phyloP scores from a whole-genome alignment of 179 eudicot species.

The Beta lomatogona region DNA sequence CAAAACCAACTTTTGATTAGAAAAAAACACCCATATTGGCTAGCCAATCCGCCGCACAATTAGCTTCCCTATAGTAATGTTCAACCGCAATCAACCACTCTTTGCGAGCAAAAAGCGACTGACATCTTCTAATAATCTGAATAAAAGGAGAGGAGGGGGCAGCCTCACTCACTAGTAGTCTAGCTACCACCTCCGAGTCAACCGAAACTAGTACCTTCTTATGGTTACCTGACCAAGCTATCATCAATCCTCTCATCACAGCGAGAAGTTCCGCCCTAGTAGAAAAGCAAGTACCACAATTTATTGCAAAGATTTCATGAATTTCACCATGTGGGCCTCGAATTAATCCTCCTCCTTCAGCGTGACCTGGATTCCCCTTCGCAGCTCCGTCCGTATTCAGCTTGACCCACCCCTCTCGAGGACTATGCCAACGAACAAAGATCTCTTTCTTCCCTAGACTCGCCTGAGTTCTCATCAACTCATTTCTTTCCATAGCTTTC shows the following conservation, averaged over 20 bases:
- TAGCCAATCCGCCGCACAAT: too few relatives aligned
- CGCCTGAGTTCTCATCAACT: accelerated
- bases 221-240: background rate
- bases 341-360: background rate
- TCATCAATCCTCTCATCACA: background rate
- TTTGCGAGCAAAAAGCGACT: accelerated
- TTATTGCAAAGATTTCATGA: background rate
- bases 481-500: background rate
- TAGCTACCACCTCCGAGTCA: background rate
- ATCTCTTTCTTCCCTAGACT: accelerated
- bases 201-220: background rate
- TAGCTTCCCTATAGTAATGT: too few relatives aligned
- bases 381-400: background rate
- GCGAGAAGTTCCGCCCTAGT: background rate
- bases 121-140: background rate
- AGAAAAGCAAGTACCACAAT: background rate
- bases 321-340: background rate
- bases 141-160: background rate
- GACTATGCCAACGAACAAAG: background rate
- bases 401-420: background rate
- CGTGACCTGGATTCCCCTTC: background rate
- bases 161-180: background rate
- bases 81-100: background rate
- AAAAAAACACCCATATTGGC: too few relatives aligned
- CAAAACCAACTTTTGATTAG: too few relatives aligned